A percentile compares a stretch with the other conserved stretches of the same genome.
phyloP scores from a whole-genome alignment of 2,329 filamentous ascomycete genomes.

The Microsporum canis region DNA sequence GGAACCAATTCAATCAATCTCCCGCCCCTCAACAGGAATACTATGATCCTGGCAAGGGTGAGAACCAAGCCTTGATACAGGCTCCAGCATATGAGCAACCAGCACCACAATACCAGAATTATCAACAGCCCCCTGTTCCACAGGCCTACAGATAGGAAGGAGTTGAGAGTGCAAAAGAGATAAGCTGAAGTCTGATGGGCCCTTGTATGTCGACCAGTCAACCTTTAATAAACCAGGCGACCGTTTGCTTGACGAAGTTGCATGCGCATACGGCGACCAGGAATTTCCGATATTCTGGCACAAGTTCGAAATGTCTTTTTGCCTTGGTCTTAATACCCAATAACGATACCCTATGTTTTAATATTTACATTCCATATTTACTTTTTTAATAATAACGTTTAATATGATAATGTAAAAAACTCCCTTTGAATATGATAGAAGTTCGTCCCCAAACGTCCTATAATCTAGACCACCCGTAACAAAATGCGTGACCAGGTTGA shows the following conservation, averaged over 20 bases:
- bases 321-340: neutral
- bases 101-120: neutral
- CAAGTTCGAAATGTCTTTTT: neutral
- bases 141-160: neutral
- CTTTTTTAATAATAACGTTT: neutral
- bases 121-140: neutral
- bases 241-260: no score
- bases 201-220: neutral
- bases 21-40: neutral
- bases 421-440: no score
- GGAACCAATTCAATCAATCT: neutral
- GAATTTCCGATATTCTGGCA: no score
- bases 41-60: neutral
- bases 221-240: neutral
- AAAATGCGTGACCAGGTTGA: no score
- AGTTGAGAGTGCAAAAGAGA: neutral
- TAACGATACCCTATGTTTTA: neutral
- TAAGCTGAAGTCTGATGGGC: neutral
- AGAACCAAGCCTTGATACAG: neutral
- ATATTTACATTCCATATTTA: neutral
- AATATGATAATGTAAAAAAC: neutral
- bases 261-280: no score
- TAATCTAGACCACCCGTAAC: no score
- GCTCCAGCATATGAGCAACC: neutral
- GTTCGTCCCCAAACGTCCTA: no score